Evolutionary conservation across 352 stramenopile species (phyloP), one percentile per base, ranked within the genome.

Genomic region (Poterioochromonas sp.): DNA sequence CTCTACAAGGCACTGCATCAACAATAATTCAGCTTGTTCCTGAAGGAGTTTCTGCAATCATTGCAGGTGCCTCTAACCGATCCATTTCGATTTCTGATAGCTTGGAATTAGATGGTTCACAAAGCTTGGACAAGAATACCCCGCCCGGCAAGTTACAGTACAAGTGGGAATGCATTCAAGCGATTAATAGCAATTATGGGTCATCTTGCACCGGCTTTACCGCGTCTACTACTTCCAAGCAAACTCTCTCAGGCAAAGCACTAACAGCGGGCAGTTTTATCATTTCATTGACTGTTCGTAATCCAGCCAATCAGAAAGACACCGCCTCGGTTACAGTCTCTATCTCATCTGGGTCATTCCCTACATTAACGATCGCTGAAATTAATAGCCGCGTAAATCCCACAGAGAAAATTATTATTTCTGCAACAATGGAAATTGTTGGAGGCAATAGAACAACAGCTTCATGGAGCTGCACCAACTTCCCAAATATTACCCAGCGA

Each of bases 61-160:
- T 77, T 8, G 11, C 44, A 5, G 47, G 47, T 41, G 70, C 8
- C 11, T 8, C 11, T 26, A 70, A 32, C 41, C 35, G 70, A 12
- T 15, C 43, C 15, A 39, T 64, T 5, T 35, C 8, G 12, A 8
- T 20, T 32, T 41, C 12, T 35, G 70, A 70, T 34, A 18, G 5
- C 26, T 41, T 77, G 2, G 37, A 8, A 5, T 18, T 77, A 37
- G 41, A 77, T 43, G 70, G 8, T 26, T 77, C 70, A 18, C 2
- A 15, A 18, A 77, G 70, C 35, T 37, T 29, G 2, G 70, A 77
- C 35, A 77, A 32, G 5, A 37, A 77, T 37, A 73, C 15, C 32
- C 70, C 70, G 47, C 26, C 47, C 15, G 26, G 26, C 47, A 26
- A 26, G 47, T 58, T 58, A 26, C 15, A 15, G 47, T 58, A 58